phyloP scores from a whole-genome alignment of 2,329 filamentous ascomycete species.

The Chrysoporthe puriensis region DNA sequence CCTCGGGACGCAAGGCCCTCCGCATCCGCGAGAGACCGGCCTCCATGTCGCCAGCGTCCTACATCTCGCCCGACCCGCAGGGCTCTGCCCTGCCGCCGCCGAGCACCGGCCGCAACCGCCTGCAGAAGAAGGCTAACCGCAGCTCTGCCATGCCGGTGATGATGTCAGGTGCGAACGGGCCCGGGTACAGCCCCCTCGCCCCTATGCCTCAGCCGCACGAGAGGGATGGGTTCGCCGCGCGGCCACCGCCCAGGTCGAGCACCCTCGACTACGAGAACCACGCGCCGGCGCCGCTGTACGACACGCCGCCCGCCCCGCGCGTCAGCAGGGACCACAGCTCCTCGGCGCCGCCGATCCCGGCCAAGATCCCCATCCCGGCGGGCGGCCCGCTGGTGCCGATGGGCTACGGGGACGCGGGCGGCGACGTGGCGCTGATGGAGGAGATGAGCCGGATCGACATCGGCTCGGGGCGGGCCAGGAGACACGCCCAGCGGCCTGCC shows the following conservation, averaged over 20 bases:
- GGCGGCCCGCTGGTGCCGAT: conserved; percentile 42
- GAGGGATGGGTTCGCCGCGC: conserved; percentile 49
- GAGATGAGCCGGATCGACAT: conserved; percentile 73
- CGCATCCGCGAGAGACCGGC: conserved; percentile 54
- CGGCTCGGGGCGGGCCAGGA: conserved; percentile 61
- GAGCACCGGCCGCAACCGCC: conserved; percentile 55
- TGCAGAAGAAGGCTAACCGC: conserved; percentile 65
- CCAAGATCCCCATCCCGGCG: conserved; percentile 68
- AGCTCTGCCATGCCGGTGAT: conserved; percentile 45
- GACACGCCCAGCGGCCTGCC: conserved; percentile 40
- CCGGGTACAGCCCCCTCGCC: conserved; percentile 51
- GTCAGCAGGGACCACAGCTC: conserved; percentile 37
- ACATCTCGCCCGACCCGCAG: conserved; percentile 35
- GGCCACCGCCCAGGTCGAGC: conserved; percentile 49
- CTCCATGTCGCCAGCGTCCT: conserved; percentile 36
- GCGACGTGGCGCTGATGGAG: conserved; percentile 65
- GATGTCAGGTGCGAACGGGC: conserved; percentile 39
- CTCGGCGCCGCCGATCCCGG: conserved; percentile 64
- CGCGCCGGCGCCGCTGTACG: conserved; percentile 40
- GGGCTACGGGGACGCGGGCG: conserved; percentile 40
- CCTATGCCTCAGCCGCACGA: conserved; percentile 56
- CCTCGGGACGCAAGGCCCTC: conserved; percentile 55
- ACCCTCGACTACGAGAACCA: conserved; percentile 62
- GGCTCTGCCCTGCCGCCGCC: conserved; percentile 37
- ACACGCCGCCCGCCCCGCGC: conserved; percentile 36